These are phyloP conservation scores for Botrytis elliptica DNA, from an alignment of 2,329 filamentous ascomycete species.

Conservation along the genomic window DNA sequence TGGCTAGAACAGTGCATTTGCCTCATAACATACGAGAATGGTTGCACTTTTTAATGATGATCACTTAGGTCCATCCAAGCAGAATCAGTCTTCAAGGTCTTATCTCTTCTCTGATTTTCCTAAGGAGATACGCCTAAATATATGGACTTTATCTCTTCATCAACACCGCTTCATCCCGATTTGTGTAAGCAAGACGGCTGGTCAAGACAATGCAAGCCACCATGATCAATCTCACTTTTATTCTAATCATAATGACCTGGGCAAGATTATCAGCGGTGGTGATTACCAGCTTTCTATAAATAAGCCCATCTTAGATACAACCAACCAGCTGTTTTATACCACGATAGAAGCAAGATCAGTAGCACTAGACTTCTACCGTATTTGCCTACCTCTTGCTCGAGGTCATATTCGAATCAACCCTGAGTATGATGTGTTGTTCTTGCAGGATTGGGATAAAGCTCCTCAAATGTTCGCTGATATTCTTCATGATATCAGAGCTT, in stretches of 20 bases:
- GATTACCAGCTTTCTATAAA: background rate
- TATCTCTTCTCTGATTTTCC: background rate
- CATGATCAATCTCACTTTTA: background rate
- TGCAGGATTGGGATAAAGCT: background rate
- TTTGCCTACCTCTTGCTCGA: background rate
- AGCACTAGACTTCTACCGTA: background rate
- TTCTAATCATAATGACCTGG: background rate
- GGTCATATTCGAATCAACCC: background rate
- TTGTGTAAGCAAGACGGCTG: background rate
- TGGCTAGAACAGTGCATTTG: background rate
- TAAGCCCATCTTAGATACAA: background rate
- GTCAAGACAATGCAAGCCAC: background rate
- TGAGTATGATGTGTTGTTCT: background rate
- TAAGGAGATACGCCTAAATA: background rate
- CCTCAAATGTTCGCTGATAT: background rate
- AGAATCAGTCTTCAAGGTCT: background rate
- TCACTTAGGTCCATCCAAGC: background rate
- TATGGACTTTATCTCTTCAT: background rate
- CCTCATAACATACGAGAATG: background rate
- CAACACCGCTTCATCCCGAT: background rate
- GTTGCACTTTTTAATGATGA: background rate
- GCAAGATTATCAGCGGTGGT: background rate
- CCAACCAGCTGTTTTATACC: background rate
- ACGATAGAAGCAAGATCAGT: background rate
- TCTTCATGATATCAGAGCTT: background rate